These are phyloP conservation scores for Colletotrichum zoysiae DNA, from an alignment of 2,329 filamentous ascomycete species.

Conservation along the genomic window DNA sequence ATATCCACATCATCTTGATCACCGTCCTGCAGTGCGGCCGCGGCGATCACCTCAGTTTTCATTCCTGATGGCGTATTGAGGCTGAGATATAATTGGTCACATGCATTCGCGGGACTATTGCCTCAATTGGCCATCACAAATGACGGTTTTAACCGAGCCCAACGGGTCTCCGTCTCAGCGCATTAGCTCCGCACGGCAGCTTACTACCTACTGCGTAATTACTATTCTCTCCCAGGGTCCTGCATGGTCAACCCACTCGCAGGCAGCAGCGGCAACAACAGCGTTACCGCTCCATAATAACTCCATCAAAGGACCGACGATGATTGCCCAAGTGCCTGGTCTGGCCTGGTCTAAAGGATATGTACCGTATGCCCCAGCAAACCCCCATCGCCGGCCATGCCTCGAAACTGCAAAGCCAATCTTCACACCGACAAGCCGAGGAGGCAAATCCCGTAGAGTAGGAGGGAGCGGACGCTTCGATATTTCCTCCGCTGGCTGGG, in stretches of 20 bases:
- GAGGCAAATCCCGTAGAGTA: neutral
- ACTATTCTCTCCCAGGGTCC: slow-evolving; percentile 4
- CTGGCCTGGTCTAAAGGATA: slow-evolving; percentile 17
- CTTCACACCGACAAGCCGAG: neutral
- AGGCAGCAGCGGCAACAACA: slow-evolving; percentile 2
- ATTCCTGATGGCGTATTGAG: neutral
- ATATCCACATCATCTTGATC: neutral
- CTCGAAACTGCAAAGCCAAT: slow-evolving; percentile 8
- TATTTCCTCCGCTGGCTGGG: slow-evolving; percentile 4
- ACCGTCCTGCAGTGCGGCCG: neutral
- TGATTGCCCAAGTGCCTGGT: slow-evolving; percentile 9
- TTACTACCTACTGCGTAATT: neutral
- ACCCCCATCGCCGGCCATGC: neutral
- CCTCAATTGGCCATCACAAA: slow-evolving; percentile 9
- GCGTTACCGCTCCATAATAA: slow-evolving; percentile 14
- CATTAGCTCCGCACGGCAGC: slow-evolving; percentile 2
- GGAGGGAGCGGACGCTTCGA: neutral
- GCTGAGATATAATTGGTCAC: neutral
- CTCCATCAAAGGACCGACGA: slow-evolving; percentile 22
- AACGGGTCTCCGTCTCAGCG: slow-evolving; percentile 1
- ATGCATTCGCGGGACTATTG: slow-evolving; percentile 34
- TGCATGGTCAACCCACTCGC: neutral
- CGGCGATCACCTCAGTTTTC: neutral
- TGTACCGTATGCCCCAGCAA: neutral
- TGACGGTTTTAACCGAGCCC: neutral